Evolutionary conservation across 495 filamentous ascomycete genomes (phyloP), one percentile per base, ranked within the genome.

Genomic region (Xylaria sp.): DNA sequence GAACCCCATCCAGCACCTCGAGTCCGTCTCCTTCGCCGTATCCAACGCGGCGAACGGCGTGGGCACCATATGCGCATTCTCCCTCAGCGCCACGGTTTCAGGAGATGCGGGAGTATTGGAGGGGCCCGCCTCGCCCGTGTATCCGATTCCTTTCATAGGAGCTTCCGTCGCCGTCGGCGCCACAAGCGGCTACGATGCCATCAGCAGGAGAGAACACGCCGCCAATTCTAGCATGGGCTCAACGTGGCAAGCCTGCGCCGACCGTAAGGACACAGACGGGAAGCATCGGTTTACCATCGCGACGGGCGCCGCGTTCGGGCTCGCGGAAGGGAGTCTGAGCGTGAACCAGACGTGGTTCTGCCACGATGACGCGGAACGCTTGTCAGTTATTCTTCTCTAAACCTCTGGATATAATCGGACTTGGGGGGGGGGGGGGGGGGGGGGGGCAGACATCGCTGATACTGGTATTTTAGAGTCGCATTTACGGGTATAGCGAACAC

Each of bases 271-370:
- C 26, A 66, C 72, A 15, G 72, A 74, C 19, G 75, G 75, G 46
- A 76, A 69, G 68, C 75, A 76, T 35, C 44, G 67, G 33, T 74
- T 72, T 24, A 73, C 70, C 12, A 71, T 74, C 26, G 70, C 72
- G 26, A 76, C 75, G 58, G 68, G 72, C 19, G 75, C 75, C 15
- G 64, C 58, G 64, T 76, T 76, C 35, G 58, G n/a, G 24, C 57
- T 62, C 0, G 9, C 35, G 35, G 59, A 44, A n/a, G 12, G 72
- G 12, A 46, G 46, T 15, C 17, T 76, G 26, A 21, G 55, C 0
- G 64, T 76, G 3, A 74, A 74, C n/a, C 72, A 76, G 65, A 76
- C 74, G 24, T 76, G 75, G 70, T 76, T 76, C 26, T 76, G 75
- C 21, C 72, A 74, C 41, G 75, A 76, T 35, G 70, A 76, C 0